These are phyloP conservation scores for Suillus americanus DNA, from an alignment of 768 basidiomycete genomes.

Conservation along the genomic window DNA sequence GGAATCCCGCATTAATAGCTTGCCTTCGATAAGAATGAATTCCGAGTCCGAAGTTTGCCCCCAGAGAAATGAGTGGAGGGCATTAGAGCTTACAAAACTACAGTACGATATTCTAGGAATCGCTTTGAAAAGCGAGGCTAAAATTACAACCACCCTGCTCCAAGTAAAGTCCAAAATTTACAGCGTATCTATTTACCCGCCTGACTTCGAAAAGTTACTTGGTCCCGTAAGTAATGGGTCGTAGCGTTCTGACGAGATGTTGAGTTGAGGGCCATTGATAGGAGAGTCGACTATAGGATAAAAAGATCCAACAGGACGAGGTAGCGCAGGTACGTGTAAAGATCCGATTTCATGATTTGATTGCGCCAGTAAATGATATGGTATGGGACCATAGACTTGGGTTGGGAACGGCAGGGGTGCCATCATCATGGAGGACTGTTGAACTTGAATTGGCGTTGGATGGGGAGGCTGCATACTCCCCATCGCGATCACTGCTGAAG, in stretches of 20 bases:
- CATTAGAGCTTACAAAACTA: neutral
- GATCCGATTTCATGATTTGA: slow-evolving; percentile 10
- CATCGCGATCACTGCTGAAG: neutral
- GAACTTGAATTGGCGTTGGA: slow-evolving; percentile 15
- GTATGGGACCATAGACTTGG: slow-evolving; percentile 27
- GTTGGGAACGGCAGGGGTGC: slow-evolving; percentile 20
- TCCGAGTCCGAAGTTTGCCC: neutral
- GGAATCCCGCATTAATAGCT: neutral
- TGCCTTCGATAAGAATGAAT: neutral
- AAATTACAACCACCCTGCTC: neutral
- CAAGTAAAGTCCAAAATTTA: neutral
- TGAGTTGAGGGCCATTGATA: slow-evolving; percentile 25
- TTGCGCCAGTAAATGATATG: slow-evolving; percentile 30
- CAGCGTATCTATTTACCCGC: neutral
- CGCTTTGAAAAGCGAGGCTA: neutral
- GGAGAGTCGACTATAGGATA: slow-evolving; percentile 43
- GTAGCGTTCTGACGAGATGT: slow-evolving; percentile 35
- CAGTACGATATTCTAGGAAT: slow-evolving; percentile 2
- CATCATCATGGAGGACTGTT: slow-evolving; percentile 18
- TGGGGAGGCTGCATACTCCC: slow-evolving; percentile 8
- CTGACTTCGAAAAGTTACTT: slow-evolving; percentile 2
- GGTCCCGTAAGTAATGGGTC: slow-evolving; percentile 17
- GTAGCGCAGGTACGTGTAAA: slow-evolving; percentile 19
- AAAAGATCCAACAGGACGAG: slow-evolving; percentile 29
- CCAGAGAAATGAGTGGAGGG: neutral